Evolutionary conservation across 805 yeast genomes (phyloP), one percentile per base, ranked within the genome.

Genomic region (Kodamaea restingae): DNA sequence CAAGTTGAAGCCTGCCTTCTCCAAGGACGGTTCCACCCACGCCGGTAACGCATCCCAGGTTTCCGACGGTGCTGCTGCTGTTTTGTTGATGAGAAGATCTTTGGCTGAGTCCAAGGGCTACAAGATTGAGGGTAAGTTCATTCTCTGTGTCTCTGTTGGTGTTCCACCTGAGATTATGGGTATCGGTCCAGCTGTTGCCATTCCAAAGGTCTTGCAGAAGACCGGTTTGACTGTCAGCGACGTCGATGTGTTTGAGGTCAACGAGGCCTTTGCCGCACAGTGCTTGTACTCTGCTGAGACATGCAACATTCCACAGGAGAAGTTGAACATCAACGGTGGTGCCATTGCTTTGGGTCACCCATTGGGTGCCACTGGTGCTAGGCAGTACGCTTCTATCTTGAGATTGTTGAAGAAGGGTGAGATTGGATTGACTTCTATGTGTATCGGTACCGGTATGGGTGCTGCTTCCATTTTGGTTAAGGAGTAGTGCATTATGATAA

Each of bases 91-190:
- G 71, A 80, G 90, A 60, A 78, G 98, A 63, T 83, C 88, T 14
- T 71, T 84, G 42, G 98, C 98, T 15, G 80, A 84, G 61, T 66
- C 74, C 51, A 65, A 81, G 42, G 81, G 83, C 28, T 73, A 84
- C 51, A 81, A 84, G 40, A 79, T 88, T 44, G 54, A 83, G 42
- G 98, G 82, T 46, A 86, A 85, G 69, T 91, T 78, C 52, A 79
- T 88, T 46, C 83, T 81, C 51, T 81, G 86, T 55, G 76, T 83
- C 50, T 70, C 81, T 29, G 91, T 84, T 41, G 98, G 98, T 52
- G 96, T 90, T 33, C 96, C 97, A 40, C 97, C 97, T 15, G 95
- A 88, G 65, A 78, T 90, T 45, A 91, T 91, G 98, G 98, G 98
- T 43, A 80, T 91, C 53, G 98, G 98, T 32, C 98, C 98, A 42